Evolutionary conservation across 116 monocot species (phyloP).

Genomic region (Iris pallida): DNA sequence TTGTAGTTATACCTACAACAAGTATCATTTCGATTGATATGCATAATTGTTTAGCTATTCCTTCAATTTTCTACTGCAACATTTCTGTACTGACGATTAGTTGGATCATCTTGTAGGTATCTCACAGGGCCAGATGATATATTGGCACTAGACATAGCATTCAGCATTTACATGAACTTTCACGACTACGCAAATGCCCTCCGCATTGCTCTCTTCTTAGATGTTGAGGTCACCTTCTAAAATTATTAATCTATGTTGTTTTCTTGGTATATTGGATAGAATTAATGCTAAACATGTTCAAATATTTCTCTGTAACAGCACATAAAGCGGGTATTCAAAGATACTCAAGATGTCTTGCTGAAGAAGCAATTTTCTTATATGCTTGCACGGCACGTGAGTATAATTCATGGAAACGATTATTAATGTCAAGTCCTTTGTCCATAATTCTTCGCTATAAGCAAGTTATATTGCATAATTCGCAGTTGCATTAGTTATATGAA

Average conservation of each 20-base stretch:
- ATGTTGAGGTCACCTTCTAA: conserved; percentile 10
- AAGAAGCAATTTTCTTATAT: conserved; percentile 93
- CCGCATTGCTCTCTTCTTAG: conserved; percentile 63
- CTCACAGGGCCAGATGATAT: conserved; percentile 77
- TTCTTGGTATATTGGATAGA: background rate
- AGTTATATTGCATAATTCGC: too few relatives aligned
- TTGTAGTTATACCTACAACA: too few relatives aligned
- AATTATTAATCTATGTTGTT: background rate
- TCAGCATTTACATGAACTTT: conserved; percentile 71
- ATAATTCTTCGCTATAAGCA: too few relatives aligned
- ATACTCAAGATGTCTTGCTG: conserved; percentile 51
- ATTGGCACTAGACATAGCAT: conserved; percentile 72
- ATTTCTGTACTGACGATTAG: background rate
- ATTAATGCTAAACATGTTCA: too few relatives aligned
- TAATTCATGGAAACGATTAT: background rate
- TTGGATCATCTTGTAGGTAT: conserved; percentile 46
- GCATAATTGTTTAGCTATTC: background rate
- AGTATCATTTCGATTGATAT: background rate
- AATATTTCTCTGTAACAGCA: conserved; percentile 33
- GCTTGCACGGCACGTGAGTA: conserved; percentile 79
- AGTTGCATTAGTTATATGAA: too few relatives aligned
- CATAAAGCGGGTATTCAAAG: conserved; percentile 66
- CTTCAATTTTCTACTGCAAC: background rate
- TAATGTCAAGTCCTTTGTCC: too few relatives aligned
- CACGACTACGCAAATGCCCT: conserved; percentile 69